phyloP scores from a whole-genome alignment of 768 basidiomycete genomes.

The Lactifluus rugatus region DNA sequence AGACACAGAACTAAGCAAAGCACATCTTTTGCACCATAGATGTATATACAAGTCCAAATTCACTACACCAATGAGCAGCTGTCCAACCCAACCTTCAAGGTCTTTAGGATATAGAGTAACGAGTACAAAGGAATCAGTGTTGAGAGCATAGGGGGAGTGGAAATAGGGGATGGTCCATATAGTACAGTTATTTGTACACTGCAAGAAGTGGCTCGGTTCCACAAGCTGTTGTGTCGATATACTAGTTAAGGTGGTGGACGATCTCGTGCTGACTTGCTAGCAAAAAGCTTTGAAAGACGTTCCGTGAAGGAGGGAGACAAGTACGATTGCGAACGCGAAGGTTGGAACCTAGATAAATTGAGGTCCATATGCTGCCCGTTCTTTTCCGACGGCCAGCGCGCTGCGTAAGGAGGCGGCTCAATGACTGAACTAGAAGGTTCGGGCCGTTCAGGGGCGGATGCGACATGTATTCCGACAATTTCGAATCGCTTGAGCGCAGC shows the following conservation, averaged over 20 bases:
- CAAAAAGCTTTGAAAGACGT: not conserved
- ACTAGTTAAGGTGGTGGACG: not conserved
- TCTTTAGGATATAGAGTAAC: no score
- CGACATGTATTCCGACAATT: conserved; percentile 23
- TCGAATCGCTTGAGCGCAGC: conserved; percentile 22
- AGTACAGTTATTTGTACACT: no score
- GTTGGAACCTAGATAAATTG: not conserved
- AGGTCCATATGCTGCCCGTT: not conserved
- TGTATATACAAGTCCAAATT: no score
- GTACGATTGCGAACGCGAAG: not conserved
- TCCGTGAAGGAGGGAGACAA: not conserved
- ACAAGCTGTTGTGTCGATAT: not conserved
- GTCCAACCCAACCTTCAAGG: no score
- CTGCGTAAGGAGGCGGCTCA: conserved; percentile 6
- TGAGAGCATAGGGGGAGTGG: no score
- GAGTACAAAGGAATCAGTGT: no score
- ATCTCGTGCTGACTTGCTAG: not conserved
- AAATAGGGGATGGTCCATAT: no score
- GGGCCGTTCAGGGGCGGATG: not conserved
- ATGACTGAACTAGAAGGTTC: not conserved
- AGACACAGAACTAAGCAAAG: no score
- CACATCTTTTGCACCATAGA: no score
- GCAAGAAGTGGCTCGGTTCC: not conserved
- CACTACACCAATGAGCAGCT: no score
- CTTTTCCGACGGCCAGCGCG: not conserved